phyloP scores from a whole-genome alignment of 257 asterid genomes.

The Parsonsia alboflavescens region DNA sequence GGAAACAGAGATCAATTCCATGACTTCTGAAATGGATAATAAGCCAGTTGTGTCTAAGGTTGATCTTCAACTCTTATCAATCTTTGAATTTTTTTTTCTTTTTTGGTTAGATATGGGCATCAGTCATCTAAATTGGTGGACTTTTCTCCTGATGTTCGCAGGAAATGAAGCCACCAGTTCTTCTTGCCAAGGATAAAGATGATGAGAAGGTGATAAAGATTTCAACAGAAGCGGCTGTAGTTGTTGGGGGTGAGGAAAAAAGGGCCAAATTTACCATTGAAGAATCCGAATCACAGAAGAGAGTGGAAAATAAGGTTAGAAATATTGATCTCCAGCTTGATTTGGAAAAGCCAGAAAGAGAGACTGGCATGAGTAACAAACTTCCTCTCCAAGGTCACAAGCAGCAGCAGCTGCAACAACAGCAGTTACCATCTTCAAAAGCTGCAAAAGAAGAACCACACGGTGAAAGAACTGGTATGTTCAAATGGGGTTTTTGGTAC shows the following conservation, averaged over 20 bases:
- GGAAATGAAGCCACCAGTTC: slow-evolving; percentile 30
- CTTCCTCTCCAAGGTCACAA: slow-evolving; percentile 33
- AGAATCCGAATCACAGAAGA: slow-evolving; percentile 35
- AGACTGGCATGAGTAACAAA: slow-evolving; percentile 32
- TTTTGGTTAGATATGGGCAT: neutral
- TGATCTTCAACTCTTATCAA: slow-evolving; percentile 9
- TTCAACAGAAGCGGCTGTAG: slow-evolving; percentile 24
- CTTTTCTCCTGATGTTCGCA: slow-evolving; percentile 12
- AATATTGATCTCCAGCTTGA: slow-evolving; percentile 58
- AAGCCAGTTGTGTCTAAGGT: slow-evolving; percentile 37
- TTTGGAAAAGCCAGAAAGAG: slow-evolving; percentile 59
- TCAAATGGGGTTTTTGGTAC: neutral
- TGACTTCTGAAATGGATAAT: slow-evolving; percentile 30
- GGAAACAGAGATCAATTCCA: slow-evolving; percentile 32
- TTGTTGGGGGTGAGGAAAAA: slow-evolving; percentile 37
- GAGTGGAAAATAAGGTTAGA: slow-evolving; percentile 36
- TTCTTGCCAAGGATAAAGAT: slow-evolving; percentile 24
- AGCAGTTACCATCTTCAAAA: slow-evolving; percentile 33
- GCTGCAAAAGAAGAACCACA: slow-evolving; percentile 42
- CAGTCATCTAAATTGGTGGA: slow-evolving; percentile 30
- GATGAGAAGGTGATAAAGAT: slow-evolving; percentile 31
- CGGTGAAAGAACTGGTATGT: slow-evolving; percentile 59
- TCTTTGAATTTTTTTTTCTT: neutral
- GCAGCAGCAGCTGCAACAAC: slow-evolving; percentile 33
- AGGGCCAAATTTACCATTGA: slow-evolving; percentile 28